Evolutionary conservation across 805 yeast genomes (phyloP).

Genomic region (Ogataea pini): DNA sequence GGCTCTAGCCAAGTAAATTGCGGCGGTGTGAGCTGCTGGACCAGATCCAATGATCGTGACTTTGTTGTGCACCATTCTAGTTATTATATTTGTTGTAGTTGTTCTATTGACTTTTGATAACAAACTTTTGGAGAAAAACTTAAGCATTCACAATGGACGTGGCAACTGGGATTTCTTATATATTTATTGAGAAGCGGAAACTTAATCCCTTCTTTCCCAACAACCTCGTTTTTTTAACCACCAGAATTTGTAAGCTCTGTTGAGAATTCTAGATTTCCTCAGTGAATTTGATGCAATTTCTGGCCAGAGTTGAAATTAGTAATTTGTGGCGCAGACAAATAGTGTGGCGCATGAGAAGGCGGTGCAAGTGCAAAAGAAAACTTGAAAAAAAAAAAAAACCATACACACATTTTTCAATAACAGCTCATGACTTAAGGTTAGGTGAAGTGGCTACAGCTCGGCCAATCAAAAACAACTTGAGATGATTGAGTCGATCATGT

Average conservation of each 20-base stretch:
- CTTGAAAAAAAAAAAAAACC: background rate
- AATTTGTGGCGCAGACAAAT: background rate
- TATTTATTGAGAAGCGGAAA: background rate
- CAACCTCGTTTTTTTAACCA: background rate
- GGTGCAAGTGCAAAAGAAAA: no score
- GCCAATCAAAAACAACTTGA: no score
- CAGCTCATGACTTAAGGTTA: no score
- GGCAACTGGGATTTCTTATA: conserved; percentile 1
- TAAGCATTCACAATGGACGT: conserved; percentile 3
- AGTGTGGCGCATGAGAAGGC: background rate
- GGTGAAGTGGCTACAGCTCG: no score
- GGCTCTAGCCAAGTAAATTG: conserved; percentile 94
- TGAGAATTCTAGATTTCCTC: conserved; percentile 8
- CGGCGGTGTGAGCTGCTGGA: conserved; percentile 99
- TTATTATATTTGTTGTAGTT: conserved; percentile 10
- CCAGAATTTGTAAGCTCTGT: conserved; percentile 11
- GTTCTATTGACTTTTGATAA: conserved; percentile 2
- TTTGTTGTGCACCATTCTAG: conserved; percentile 76
- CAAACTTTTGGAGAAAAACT: background rate
- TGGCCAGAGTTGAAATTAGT: conserved; percentile 4
- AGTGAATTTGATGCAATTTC: background rate
- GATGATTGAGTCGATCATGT: no score
- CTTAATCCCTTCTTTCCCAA: background rate
- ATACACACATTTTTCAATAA: no score
- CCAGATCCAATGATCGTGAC: conserved; percentile 95